These are phyloP conservation scores for Microglena sp. DNA, from an alignment of 139 green algal genomes.

Conservation along the genomic window DNA sequence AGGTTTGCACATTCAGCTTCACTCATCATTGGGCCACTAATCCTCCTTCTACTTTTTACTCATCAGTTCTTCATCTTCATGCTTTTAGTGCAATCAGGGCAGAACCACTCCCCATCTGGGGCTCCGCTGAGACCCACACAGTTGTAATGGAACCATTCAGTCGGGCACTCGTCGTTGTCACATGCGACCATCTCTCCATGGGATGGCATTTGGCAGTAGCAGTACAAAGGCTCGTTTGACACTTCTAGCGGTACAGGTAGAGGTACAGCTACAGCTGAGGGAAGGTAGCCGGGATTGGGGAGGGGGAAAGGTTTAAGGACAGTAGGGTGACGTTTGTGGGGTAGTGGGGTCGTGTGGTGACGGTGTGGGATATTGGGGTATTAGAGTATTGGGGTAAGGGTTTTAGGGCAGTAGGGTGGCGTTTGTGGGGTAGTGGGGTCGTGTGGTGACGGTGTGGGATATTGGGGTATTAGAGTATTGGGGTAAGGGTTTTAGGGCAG, in stretches of 20 bases:
- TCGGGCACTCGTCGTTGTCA: conserved; percentile 74
- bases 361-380: too few species aligned
- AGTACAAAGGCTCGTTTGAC: conserved; percentile 67
- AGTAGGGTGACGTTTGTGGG: too few species aligned
- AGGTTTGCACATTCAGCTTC: too few species aligned
- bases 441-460: too few species aligned
- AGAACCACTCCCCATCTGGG: conserved; percentile 34
- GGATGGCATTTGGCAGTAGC: conserved; percentile 56
- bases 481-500: too few species aligned
- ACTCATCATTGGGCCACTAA: too few species aligned
- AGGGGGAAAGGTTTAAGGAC: not conserved
- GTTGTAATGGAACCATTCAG: conserved; percentile 90
- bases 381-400: too few species aligned
- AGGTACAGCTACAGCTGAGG: not conserved
- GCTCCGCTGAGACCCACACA: conserved; percentile 67
- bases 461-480: too few species aligned
- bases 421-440: too few species aligned
- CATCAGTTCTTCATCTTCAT: not conserved
- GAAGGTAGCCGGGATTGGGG: not conserved
- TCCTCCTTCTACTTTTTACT: too few species aligned
- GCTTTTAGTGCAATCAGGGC: conserved; percentile 18
- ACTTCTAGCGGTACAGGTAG: conserved; percentile 4
- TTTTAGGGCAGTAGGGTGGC: too few species aligned
- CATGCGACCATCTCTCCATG: conserved; percentile 46
- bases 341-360: too few species aligned